These are phyloP conservation scores for Barbarea vulgaris DNA, from an alignment of 345 rosid genomes.

Conservation along the genomic window DNA sequence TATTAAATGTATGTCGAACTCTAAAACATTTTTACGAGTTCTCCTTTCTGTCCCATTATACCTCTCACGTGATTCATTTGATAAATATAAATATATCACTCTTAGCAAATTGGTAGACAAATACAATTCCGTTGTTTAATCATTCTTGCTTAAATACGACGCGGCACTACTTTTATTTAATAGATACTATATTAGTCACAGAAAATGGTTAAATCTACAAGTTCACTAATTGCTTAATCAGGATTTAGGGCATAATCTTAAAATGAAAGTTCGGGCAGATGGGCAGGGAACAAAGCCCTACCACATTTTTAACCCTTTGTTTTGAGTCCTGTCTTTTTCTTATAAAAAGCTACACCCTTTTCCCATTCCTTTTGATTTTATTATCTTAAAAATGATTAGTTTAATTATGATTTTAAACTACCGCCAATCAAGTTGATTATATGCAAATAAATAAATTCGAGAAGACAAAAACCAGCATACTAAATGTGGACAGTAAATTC, in stretches of 20 bases:
- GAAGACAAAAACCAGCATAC: constrained; percentile 1
- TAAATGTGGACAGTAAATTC: constrained; percentile 22
- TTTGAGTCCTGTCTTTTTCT: constrained; percentile 22
- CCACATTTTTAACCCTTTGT: constrained; percentile 6
- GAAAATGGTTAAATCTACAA: constrained; percentile 16
- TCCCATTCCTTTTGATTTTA: neutral
- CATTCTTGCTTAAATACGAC: constrained; percentile 26
- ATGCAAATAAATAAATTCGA: neutral
- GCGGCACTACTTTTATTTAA: neutral
- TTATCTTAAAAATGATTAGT: neutral
- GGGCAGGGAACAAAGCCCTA: constrained; percentile 32
- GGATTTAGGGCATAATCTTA: constrained; percentile 10
- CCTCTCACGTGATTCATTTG: constrained; percentile 17
- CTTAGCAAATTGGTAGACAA: neutral
- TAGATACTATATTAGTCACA: neutral
- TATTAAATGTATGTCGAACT: neutral
- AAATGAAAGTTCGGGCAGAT: constrained; percentile 12
- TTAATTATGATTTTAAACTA: neutral
- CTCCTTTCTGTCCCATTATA: neutral
- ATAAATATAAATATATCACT: neutral
- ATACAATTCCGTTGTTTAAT: constrained; percentile 8
- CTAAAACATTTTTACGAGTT: neutral
- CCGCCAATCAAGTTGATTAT: constrained; percentile 25
- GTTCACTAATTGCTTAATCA: constrained; percentile 7
- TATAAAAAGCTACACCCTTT: constrained; percentile 19